Evolutionary conservation across 208 protist species (phyloP).

Genomic region (Eutreptiella sp.): DNA sequence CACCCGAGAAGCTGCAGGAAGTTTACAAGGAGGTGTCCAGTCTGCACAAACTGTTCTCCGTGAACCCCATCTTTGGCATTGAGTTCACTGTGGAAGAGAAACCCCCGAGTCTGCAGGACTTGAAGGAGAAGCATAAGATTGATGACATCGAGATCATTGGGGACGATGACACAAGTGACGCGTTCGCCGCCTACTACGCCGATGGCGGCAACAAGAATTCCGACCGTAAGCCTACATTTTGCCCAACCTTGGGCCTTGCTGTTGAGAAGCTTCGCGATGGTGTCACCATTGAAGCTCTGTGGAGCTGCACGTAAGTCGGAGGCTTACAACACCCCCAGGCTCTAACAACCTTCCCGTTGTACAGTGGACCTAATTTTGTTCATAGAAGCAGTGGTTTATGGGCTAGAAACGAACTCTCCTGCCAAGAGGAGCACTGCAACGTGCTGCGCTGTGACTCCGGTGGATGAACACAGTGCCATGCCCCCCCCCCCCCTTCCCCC

Average conservation of each 20-base stretch:
- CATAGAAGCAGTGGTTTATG: too few relatives aligned
- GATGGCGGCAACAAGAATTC: constrained; percentile 63
- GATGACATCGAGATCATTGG: constrained; percentile 66
- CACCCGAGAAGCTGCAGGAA: constrained; percentile 49
- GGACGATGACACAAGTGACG: constrained; percentile 58
- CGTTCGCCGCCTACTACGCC: constrained; percentile 83
- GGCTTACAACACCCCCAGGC: too few relatives aligned
- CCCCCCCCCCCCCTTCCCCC: too few relatives aligned
- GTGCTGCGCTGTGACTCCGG: too few relatives aligned
- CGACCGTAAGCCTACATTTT: constrained; percentile 67
- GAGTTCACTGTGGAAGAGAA: constrained; percentile 42
- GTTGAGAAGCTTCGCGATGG: constrained; percentile 77
- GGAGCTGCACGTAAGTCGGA: too few relatives aligned
- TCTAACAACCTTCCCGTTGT: too few relatives aligned
- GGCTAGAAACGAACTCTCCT: too few relatives aligned
- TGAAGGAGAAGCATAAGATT: constrained; percentile 15
- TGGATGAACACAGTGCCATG: too few relatives aligned
- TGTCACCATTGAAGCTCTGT: constrained; percentile 64
- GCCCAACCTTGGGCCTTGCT: constrained; percentile 61
- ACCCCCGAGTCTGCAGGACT: constrained; percentile 10
- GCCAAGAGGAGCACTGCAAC: too few relatives aligned
- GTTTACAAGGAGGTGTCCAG: constrained; percentile 68
- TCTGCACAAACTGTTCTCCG: constrained; percentile 65
- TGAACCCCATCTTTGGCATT: constrained; percentile 72
- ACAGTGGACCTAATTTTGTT: too few relatives aligned